A percentile compares a stretch with the other conserved stretches of the same genome.
Conservation (phyloP, 2,329 filamentous ascomycete species). For the Phialophora verrucosa region DNA sequence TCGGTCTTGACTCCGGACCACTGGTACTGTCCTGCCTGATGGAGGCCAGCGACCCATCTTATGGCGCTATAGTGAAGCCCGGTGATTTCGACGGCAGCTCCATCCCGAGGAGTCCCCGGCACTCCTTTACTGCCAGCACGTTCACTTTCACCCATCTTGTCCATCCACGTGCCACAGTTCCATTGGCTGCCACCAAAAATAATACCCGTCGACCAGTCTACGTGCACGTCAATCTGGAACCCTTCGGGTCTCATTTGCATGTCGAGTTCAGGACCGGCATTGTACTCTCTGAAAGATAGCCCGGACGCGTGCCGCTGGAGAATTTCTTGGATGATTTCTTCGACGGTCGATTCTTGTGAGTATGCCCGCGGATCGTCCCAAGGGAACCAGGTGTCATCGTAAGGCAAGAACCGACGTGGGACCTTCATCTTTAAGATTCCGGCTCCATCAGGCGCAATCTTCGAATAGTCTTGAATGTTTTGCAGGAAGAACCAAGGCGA, state of each 20-base stretch:
- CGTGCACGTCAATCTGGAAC: conserved; percentile 87
- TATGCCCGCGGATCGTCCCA: conserved; percentile 83
- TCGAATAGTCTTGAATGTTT: conserved; percentile 89
- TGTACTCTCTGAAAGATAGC: conserved; percentile 91
- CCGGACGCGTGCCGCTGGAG: conserved; percentile 89
- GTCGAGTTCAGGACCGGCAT: conserved; percentile 86
- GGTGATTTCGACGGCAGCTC: conserved; percentile 92
- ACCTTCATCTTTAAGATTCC: conserved; percentile 77
- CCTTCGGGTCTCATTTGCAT: conserved; percentile 91
- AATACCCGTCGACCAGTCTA: conserved; percentile 89
- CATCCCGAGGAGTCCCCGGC: conserved; percentile 95
- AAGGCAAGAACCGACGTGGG: conserved; percentile 85
- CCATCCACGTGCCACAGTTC: conserved; percentile 99
- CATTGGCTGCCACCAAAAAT: conserved; percentile 91
- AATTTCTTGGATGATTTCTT: conserved; percentile 90
- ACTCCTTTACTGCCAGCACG: conserved; percentile 90
- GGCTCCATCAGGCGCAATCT: conserved; percentile 77
- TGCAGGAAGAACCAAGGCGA: conserved; percentile 98
- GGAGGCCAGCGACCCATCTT: conserved; percentile 74
- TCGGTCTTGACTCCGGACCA: conserved; percentile 73
- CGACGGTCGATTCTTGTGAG: conserved; percentile 78
- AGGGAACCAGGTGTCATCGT: conserved; percentile 93
- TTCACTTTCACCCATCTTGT: conserved; percentile 99
- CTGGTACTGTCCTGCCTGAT: conserved; percentile 71
- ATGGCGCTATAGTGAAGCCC: conserved; percentile 91